phyloP scores from a whole-genome alignment of 768 basidiomycete genomes.

The Polyporus arcularius region DNA sequence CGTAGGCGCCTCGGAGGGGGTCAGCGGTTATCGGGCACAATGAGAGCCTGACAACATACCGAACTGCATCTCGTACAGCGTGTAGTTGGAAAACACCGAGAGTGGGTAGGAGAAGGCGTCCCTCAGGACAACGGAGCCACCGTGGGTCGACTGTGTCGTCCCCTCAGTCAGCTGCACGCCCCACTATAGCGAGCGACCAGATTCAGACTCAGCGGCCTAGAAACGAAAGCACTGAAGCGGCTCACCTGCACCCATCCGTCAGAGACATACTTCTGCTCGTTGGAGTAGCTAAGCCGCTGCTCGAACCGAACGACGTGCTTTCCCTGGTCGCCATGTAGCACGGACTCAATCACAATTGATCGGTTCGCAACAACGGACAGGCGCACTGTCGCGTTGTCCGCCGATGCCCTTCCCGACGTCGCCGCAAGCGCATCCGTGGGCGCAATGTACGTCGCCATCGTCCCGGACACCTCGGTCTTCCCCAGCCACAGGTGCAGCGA shows the following conservation, averaged over 20 bases:
- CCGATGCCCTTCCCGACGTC: slow-evolving; percentile 40
- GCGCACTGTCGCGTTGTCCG: slow-evolving; percentile 52
- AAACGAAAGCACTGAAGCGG: too few species aligned
- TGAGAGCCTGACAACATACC: background rate
- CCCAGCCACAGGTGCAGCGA: slow-evolving; percentile 65
- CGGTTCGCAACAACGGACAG: slow-evolving; percentile 55
- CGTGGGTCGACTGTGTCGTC: slow-evolving; percentile 44
- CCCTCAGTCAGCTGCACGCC: slow-evolving; percentile 50
- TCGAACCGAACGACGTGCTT: slow-evolving; percentile 50
- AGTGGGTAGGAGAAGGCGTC: slow-evolving; percentile 55
- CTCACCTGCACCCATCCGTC: slow-evolving; percentile 39
- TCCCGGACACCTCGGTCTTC: slow-evolving; percentile 61
- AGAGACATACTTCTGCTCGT: slow-evolving; percentile 57
- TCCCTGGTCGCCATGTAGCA: slow-evolving; percentile 55
- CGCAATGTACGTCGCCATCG: slow-evolving; percentile 55
- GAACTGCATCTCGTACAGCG: slow-evolving; percentile 4
- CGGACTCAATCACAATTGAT: slow-evolving; percentile 55
- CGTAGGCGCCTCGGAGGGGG: slow-evolving; percentile 1
- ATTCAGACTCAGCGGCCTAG: background rate
- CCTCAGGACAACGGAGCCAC: slow-evolving; percentile 36
- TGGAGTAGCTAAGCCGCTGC: slow-evolving; percentile 57
- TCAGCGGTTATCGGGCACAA: background rate
- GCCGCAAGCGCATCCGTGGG: slow-evolving; percentile 52
- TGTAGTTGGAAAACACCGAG: slow-evolving; percentile 34
- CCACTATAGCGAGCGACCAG: slow-evolving; percentile 31